Evolutionary conservation across 2,329 filamentous ascomycete genomes (phyloP), one percentile per base, ranked within the genome.

Genomic region (Orbilia blumenaviensis): DNA sequence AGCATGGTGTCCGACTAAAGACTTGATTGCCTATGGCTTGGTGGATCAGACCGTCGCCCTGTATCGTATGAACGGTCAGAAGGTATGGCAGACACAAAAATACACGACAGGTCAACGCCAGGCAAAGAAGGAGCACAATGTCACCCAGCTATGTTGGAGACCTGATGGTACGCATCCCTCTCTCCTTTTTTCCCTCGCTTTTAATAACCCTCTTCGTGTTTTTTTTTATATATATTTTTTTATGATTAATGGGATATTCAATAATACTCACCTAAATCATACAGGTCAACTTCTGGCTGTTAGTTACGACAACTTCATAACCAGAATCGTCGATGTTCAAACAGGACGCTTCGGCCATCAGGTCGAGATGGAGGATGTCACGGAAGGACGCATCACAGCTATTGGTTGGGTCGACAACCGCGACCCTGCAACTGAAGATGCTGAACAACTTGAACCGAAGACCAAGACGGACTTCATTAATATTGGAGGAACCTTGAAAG

Each of bases 61-160:
- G 34, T 81, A 81, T 48, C 77, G 80, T 12, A 80, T 81, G 78
- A 81, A 81, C 42, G 80, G 80, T 3, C 80, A 81, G 66, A 78
- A 79, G 32, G 80, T 81, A 16, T 81, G 80, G 80, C 66, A 71
- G 61, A 77, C 67, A 4, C 73, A 50, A 27, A 77, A 77, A 34
- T 72, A 71, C 42, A 69, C 64, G 5, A 72, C 73, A 2, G 73
- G 73, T 8, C 50, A 38, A 44, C 72, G 78, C 12, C 63, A 78
- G n/a, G 67, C 79, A 7, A 78, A 80, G 52, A 79, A 79, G 56
- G 78, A 78, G 41, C 78, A 79, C 23, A 79, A 66, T 34, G 62
- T 77, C 25, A 79, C 42, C n/a, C 41, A 61, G 78, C 75, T 75
- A 60, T 77, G 48, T 54, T 81, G 80, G 80, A 77, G 79, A 36